These are phyloP conservation scores for Aureobasidium leucospermi DNA, from an alignment of 2,329 filamentous ascomycete genomes.

Conservation along the genomic window DNA sequence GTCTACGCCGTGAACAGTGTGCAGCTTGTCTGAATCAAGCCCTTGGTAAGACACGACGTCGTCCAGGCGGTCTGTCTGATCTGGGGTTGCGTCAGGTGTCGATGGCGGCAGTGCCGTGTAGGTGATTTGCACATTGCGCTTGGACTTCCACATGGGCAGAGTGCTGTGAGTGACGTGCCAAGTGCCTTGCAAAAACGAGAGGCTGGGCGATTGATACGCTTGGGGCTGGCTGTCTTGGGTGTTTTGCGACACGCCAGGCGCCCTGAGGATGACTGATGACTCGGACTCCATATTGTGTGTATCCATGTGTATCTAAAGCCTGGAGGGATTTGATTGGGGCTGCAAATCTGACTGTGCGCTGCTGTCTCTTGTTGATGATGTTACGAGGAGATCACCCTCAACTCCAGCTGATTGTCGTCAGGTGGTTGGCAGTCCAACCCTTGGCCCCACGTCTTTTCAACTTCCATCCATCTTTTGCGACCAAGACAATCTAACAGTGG, in stretches of 20 bases:
- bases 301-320: not conserved
- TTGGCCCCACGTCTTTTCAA: slow-evolving; percentile 6
- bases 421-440: slow-evolving; percentile 7
- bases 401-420: not conserved
- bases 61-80: slow-evolving; percentile 49
- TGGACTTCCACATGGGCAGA: slow-evolving; percentile 71
- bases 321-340: not conserved
- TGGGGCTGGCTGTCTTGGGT: slow-evolving; percentile 16
- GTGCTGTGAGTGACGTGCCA: slow-evolving; percentile 73
- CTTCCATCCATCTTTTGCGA: slow-evolving; percentile 5
- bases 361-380: slow-evolving; percentile 11
- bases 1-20: slow-evolving; percentile 60
- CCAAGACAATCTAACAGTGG: slow-evolving; percentile 3
- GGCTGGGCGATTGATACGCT: slow-evolving; percentile 39
- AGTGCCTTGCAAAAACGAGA: slow-evolving; percentile 56
- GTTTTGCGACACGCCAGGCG: slow-evolving; percentile 33
- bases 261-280: slow-evolving; percentile 27
- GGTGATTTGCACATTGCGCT: slow-evolving; percentile 72
- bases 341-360: not conserved
- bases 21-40: slow-evolving; percentile 43
- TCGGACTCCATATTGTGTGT: not conserved
- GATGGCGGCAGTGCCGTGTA: slow-evolving; percentile 51
- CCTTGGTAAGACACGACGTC: slow-evolving; percentile 67
- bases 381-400: not conserved
- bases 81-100: slow-evolving; percentile 25